Base-by-base conservation (phyloP, 169 alveolate species). In the Plasmodium knowlesi region DNA sequence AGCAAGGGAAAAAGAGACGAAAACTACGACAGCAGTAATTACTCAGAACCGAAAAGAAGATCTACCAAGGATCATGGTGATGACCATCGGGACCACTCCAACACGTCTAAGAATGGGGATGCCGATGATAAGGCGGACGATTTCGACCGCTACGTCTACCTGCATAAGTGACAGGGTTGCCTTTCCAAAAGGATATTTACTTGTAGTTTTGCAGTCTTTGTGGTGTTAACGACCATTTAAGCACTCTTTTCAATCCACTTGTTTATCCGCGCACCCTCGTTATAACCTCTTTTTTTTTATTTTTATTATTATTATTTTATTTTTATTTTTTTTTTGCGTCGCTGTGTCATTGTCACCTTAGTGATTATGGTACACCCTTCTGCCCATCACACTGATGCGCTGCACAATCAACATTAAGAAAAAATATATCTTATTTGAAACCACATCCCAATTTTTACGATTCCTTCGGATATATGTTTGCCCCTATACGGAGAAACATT, bases 11-110 rank as follows among this genome's bases (percentile, higher is more conserved):
- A 37, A 39, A 43, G 70, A 14, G 53, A 83, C 34, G 92, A 72
- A 53, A 30, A 82, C 70, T 46, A 82, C 70, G 61, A 84, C 78
- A 71, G 57, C 67, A 72, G 92, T 84, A 61, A 73, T 84, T 84
- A 84, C 67, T 84, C 84, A 5, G 92, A 84, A 30, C 32, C 76
- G 39, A 84, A 84, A 39, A 84, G 78, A 73, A 84, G 78, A 73
- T 12, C 54, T 84, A 25, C 22, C 67, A 84, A 73, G 39, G 83
- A 84, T 84, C 46, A 74, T 84, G 84, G 78, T 28, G 53, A 61
- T 19, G 92, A 71, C n/a, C 37, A 28, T 72, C 54, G 84, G 53
- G 92, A 84, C 32, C 16, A 84, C 32, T 46, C 92, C 16, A 71
- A 25, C 19, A 8, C 39, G 37, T 50, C 84, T 28, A 72, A 84